These are phyloP conservation scores for Ganoderma resinaceum DNA, from an alignment of 1,284 basidiomycete species.

Conservation along the genomic window DNA sequence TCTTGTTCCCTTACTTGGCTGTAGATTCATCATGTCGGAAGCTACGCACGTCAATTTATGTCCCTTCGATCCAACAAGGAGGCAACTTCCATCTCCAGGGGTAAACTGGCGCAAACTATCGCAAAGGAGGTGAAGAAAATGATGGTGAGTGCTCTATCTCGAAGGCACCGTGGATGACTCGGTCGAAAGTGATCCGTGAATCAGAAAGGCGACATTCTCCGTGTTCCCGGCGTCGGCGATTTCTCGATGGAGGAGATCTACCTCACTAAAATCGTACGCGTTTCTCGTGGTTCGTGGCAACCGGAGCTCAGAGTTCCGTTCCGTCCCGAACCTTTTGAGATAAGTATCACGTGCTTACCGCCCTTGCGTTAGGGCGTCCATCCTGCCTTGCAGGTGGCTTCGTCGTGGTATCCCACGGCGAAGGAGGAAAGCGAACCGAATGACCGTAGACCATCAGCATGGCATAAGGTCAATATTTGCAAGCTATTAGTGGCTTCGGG, in stretches of 20 bases:
- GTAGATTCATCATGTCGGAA: not conserved
- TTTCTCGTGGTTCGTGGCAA: conserved; percentile 26
- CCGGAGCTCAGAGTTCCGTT: conserved; percentile 13
- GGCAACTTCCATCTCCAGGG: conserved; percentile 5
- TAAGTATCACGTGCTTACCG: conserved; percentile 1
- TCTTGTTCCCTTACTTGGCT: not conserved
- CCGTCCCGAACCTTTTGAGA: not conserved
- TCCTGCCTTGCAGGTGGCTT: not conserved
- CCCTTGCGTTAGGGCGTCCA: conserved; percentile 1
- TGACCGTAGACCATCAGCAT: not conserved
- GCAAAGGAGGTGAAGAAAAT: conserved; percentile 13
- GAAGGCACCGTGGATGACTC: not conserved
- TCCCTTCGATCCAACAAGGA: conserved; percentile 3
- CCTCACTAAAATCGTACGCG: conserved; percentile 14
- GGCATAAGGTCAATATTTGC: not conserved
- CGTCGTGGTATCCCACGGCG: not conserved
- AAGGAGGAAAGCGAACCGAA: not conserved
- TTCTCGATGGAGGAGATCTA: conserved; percentile 9
- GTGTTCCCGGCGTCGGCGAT: not conserved
- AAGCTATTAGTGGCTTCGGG: not conserved
- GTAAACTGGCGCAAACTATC: conserved; percentile 7
- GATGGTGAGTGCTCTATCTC: not conserved
- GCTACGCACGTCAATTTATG: conserved; percentile 9
- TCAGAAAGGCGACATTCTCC: not conserved
- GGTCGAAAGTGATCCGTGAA: not conserved